These are phyloP conservation scores for Naematelia encephala DNA, from an alignment of 768 basidiomycete genomes.

Conservation along the genomic window DNA sequence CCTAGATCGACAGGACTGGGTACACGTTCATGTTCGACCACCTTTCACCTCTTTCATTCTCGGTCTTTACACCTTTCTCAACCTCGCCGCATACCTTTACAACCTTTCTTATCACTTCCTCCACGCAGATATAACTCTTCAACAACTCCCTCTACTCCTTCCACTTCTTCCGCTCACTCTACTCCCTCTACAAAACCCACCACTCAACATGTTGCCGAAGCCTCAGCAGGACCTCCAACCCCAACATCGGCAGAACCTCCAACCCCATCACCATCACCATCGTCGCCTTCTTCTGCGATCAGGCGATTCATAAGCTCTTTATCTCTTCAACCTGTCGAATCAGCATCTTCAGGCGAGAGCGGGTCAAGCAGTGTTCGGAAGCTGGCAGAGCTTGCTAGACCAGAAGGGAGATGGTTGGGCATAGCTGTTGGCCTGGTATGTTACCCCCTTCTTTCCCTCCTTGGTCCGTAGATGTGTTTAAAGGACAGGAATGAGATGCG, in stretches of 20 bases:
- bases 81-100: not conserved
- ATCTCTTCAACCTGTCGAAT: not conserved
- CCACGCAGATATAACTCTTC: not conserved
- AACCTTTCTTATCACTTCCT: not conserved
- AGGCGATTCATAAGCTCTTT: not conserved
- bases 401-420: constrained; percentile 72
- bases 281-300: not conserved
- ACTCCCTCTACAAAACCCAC: not conserved
- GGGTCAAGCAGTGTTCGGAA: constrained; percentile 35
- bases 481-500: not conserved
- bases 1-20: not conserved
- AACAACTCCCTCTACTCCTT: not conserved
- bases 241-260: no score
- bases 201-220: not conserved
- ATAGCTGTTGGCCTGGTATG: constrained; percentile 65
- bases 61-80: not conserved
- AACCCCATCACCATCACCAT: not conserved
- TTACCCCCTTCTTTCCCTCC: constrained; percentile 2
- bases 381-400: constrained; percentile 69
- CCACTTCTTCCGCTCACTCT: not conserved
- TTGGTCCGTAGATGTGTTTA: not conserved
- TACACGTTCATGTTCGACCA: not conserved
- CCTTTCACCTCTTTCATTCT: not conserved
- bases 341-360: constrained; percentile 5
- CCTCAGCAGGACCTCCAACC: not conserved